Evolutionary conservation across 1,284 basidiomycete genomes (phyloP).

Genomic region (Irpex lacteus): DNA sequence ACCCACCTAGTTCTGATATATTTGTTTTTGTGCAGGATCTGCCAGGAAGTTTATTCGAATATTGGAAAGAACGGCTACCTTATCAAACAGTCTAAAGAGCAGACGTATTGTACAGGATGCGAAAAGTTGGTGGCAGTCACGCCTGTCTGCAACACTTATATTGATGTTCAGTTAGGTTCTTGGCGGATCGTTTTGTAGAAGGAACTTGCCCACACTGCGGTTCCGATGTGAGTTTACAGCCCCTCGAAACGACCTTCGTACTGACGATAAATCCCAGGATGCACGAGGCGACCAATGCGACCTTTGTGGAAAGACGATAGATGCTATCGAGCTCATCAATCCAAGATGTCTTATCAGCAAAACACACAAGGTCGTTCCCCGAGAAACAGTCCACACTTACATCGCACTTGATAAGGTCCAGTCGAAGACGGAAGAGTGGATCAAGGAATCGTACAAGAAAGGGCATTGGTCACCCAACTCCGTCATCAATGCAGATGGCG

Average conservation of each 20-base stretch:
- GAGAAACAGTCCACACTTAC: slow-evolving; percentile 93
- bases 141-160: neutral
- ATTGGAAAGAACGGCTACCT: slow-evolving; percentile 77
- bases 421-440: slow-evolving; percentile 85
- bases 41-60: slow-evolving; percentile 85
- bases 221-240: slow-evolving; percentile 56
- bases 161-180: slow-evolving; percentile 54
- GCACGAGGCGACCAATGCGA: slow-evolving; percentile 99
- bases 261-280: slow-evolving; percentile 50
- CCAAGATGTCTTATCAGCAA: slow-evolving; percentile 93
- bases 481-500: slow-evolving; percentile 83
- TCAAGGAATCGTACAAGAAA: slow-evolving; percentile 73
- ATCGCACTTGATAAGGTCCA: slow-evolving; percentile 86
- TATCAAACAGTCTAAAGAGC: slow-evolving; percentile 82
- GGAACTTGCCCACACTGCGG: slow-evolving; percentile 91
- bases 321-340: slow-evolving; percentile 90
- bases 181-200: slow-evolving; percentile 95
- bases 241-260: neutral
- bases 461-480: slow-evolving; percentile 94
- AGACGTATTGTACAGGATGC: slow-evolving; percentile 92
- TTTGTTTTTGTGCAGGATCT: slow-evolving; percentile 57
- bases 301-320: slow-evolving; percentile 88
- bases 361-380: slow-evolving; percentile 73
- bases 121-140: slow-evolving; percentile 52
- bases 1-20: neutral